Percentiles rank a stretch among this genome's conserved stretches.
These are phyloP conservation scores for Ophiostoma himal-ulmi DNA, from an alignment of 2,329 filamentous ascomycete genomes.

Conservation along the genomic window DNA sequence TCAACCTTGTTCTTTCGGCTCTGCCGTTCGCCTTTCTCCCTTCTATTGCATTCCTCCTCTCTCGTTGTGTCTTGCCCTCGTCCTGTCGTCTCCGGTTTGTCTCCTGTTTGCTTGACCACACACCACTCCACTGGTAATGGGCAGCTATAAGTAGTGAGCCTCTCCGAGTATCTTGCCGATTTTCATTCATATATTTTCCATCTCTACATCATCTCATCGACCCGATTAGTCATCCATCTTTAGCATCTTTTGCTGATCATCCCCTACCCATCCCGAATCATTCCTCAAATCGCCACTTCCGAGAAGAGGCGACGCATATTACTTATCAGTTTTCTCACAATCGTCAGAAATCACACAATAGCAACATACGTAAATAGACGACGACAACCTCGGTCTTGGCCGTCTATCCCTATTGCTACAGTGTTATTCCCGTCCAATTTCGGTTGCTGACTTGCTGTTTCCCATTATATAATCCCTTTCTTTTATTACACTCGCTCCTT, in stretches of 20 bases:
- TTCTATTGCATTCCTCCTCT: neutral
- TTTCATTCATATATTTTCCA: neutral
- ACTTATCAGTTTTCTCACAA: neutral
- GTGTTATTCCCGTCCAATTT: neutral
- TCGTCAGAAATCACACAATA: neutral
- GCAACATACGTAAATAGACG: neutral
- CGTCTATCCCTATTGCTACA: neutral
- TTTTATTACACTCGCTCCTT: neutral
- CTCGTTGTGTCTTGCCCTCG: neutral
- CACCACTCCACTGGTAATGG: neutral
- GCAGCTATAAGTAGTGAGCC: neutral
- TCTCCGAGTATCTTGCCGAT: neutral
- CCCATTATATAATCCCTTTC: neutral
- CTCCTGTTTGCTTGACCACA: neutral
- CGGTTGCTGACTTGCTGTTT: neutral
- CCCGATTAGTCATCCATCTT: neutral
- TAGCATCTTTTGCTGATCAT: neutral
- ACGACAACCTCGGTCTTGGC: neutral
- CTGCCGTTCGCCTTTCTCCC: no score
- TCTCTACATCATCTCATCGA: neutral
- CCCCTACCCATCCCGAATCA: neutral
- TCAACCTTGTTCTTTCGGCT: neutral
- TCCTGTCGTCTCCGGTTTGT: constrained; percentile 5
- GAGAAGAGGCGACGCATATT: neutral
- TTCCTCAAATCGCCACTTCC: neutral